Conservation (phyloP, 2,329 filamentous ascomycete genomes). For the Fusarium sp. region DNA sequence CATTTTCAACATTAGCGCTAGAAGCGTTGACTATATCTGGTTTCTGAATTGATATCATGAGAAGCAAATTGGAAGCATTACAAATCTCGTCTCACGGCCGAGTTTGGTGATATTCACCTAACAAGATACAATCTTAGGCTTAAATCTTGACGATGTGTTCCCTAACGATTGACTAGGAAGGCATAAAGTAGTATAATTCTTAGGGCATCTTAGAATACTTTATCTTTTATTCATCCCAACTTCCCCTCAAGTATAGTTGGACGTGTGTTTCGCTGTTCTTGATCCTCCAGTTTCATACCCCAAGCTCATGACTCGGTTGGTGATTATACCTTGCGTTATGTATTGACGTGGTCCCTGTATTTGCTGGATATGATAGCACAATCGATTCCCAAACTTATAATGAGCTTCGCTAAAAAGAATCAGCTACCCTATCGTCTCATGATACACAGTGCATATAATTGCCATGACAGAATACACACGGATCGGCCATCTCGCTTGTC, state of each 20-base stretch:
- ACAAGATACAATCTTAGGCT: too few species aligned
- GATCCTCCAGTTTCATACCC: too few species aligned
- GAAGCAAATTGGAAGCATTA: not conserved
- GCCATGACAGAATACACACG: constrained; percentile 37
- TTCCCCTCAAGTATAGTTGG: not conserved
- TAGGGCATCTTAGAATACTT: too few species aligned
- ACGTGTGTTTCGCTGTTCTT: not conserved
- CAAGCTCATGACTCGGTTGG: not conserved
- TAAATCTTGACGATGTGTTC: not conserved
- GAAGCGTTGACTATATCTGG: constrained; percentile 1
- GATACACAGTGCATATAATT: constrained; percentile 29
- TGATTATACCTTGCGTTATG: not conserved
- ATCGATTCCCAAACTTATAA: not conserved
- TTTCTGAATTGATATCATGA: not conserved
- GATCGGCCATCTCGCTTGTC: constrained; percentile 43
- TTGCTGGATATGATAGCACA: not conserved
- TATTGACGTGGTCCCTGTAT: not conserved
- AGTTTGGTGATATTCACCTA: too few species aligned
- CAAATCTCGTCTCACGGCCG: too few species aligned
- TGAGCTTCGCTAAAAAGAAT: not conserved
- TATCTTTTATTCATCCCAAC: too few species aligned
- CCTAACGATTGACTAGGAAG: not conserved
- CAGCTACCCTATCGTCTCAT: constrained; percentile 23
- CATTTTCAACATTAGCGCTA: not conserved
- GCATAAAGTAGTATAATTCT: not conserved